These are phyloP conservation scores for Hypoxylon fragiforme DNA, from an alignment of 495 filamentous ascomycete species.

Conservation along the genomic window DNA sequence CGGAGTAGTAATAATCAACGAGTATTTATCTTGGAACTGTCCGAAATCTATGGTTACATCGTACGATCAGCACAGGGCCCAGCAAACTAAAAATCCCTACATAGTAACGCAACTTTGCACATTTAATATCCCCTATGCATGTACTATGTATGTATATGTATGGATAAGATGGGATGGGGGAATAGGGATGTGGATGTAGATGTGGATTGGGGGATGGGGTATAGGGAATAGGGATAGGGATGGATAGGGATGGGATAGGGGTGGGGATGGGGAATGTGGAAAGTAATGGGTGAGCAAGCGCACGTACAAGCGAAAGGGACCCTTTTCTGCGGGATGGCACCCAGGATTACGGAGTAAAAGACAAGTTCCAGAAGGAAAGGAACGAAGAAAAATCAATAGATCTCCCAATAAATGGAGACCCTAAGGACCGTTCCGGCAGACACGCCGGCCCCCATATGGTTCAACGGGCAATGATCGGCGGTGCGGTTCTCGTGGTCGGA, in stretches of 20 bases:
- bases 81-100: background rate
- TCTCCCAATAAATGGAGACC: constrained; percentile 9
- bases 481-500: constrained; percentile 19
- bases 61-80: constrained; percentile 19
- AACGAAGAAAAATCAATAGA: constrained; percentile 18
- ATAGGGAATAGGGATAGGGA: no score
- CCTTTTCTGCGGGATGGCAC: no score
- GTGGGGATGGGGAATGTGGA: no score
- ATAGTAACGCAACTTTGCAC: no score
- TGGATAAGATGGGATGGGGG: no score
- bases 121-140: no score
- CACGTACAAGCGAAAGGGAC: background rate
- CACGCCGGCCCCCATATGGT: constrained; percentile 13
- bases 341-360: no score
- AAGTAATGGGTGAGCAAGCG: background rate
- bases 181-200: no score
- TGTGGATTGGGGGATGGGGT: no score
- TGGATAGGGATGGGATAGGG: no score
- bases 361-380: constrained; percentile 31
- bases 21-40: constrained; percentile 7
- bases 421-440: constrained; percentile 29
- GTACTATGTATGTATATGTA: no score
- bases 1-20: constrained; percentile 4
- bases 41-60: constrained; percentile 34
- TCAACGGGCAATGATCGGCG: constrained; percentile 30